Percentiles rank a stretch among this genome's conserved stretches.
phyloP scores from a whole-genome alignment of 139 green algal species.

The Chlamydomonas incerta region DNA sequence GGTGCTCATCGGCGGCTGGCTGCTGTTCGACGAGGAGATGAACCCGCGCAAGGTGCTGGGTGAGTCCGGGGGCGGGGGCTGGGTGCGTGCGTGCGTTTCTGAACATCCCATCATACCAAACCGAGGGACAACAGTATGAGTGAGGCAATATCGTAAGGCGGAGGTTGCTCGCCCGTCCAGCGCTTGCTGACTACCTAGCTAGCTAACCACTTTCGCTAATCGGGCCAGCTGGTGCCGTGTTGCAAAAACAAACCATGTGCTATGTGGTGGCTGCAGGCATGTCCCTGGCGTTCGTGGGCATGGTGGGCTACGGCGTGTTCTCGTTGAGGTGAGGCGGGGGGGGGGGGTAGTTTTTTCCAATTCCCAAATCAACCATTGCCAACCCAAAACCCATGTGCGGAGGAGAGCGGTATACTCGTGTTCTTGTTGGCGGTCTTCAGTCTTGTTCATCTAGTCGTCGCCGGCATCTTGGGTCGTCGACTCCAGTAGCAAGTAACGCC shows the following conservation, averaged over 20 bases:
- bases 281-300: slow-evolving; percentile 31
- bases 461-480: no score
- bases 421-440: no score
- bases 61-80: background rate
- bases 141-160: no score
- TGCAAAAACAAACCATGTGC: background rate
- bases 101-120: no score
- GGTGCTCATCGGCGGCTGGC: slow-evolving; percentile 47
- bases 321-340: background rate
- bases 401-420: no score
- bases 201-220: background rate
- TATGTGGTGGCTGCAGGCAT: slow-evolving; percentile 2
- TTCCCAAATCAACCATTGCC: no score
- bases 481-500: no score
- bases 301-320: slow-evolving; percentile 47
- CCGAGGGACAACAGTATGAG: no score
- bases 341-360: no score
- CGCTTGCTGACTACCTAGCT: background rate
- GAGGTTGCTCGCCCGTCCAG: background rate
- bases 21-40: slow-evolving; percentile 46
- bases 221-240: background rate
- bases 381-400: no score
- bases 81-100: no score
- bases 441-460: no score
- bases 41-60: slow-evolving; percentile 20